These are phyloP conservation scores for Exidia glandulosa DNA, from an alignment of 768 basidiomycete genomes.

Conservation along the genomic window DNA sequence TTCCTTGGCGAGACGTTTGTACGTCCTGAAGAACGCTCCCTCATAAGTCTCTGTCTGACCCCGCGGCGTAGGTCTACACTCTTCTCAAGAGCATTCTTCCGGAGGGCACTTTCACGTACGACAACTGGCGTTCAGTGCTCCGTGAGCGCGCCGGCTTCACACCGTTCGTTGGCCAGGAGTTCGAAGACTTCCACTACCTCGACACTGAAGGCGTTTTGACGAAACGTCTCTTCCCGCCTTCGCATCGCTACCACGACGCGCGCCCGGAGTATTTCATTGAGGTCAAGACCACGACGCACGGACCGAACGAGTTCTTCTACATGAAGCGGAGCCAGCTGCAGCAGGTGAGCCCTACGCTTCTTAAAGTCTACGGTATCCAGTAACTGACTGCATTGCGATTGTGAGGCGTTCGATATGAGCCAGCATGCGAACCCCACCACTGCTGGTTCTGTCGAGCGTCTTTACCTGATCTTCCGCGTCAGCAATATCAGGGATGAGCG, in stretches of 20 bases:
- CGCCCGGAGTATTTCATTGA: slow-evolving; percentile 16
- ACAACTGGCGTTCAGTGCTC: not conserved
- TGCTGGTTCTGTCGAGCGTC: too few species aligned
- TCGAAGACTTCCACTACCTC: slow-evolving; percentile 16
- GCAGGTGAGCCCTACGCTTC: slow-evolving; percentile 8
- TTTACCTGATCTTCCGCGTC: not conserved
- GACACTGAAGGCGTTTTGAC: slow-evolving; percentile 15
- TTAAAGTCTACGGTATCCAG: not conserved
- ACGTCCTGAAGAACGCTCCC: not conserved
- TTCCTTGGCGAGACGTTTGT: not conserved
- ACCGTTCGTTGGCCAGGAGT: not conserved
- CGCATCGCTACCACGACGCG: slow-evolving; percentile 8
- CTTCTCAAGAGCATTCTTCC: not conserved
- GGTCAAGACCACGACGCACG: slow-evolving; percentile 16
- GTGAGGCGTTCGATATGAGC: not conserved
- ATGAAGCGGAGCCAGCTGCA: slow-evolving; percentile 14
- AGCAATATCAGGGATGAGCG: not conserved
- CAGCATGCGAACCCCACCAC: not conserved
- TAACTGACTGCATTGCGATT: not conserved
- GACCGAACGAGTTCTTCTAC: slow-evolving; percentile 12
- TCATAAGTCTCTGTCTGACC: not conserved
- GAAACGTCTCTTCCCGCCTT: slow-evolving; percentile 7
- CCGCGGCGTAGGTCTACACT: not conserved
- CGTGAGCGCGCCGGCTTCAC: not conserved
- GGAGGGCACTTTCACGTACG: not conserved